Conservation (phyloP, 805 yeast species). For the Kodamaea laetipori region DNA sequence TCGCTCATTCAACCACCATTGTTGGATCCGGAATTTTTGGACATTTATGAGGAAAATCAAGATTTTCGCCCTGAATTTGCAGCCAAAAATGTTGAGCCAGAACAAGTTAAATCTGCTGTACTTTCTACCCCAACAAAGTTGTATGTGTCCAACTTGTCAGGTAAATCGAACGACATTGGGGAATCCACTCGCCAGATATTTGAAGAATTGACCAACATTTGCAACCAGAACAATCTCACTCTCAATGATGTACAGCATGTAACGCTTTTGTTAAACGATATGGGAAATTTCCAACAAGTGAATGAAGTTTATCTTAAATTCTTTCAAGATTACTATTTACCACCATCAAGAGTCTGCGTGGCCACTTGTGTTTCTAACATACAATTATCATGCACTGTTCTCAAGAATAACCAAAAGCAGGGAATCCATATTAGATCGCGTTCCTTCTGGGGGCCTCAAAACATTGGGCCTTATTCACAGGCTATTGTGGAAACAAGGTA, state of each 20-base stretch:
- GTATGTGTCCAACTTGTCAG: conserved; percentile 34
- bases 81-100: background rate
- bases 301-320: conserved; percentile 60
- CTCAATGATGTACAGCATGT: conserved; percentile 58
- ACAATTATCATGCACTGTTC: conserved; percentile 63
- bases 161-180: conserved; percentile 18
- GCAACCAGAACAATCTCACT: conserved; percentile 32
- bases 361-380: conserved; percentile 52
- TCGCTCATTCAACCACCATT: conserved; percentile 25
- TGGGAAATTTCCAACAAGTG: conserved; percentile 62
- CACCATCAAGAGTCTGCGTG: conserved; percentile 89
- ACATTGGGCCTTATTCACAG: conserved; percentile 97
- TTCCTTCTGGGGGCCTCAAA: conserved; percentile 98
- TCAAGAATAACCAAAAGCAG: conserved; percentile 42
- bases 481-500: conserved; percentile 43
- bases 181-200: conserved; percentile 56
- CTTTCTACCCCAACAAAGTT: conserved; percentile 21
- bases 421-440: conserved; percentile 92
- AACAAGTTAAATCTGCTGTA: background rate
- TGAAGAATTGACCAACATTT: conserved; percentile 35
- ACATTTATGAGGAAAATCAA: background rate
- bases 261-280: conserved; percentile 60
- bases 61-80: conserved; percentile 5
- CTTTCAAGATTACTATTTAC: conserved; percentile 60
- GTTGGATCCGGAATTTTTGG: conserved; percentile 39